Evolutionary conservation across 306 rosid genomes (phyloP), one percentile per base, ranked within the genome.

Genomic region (Vigna mungo): DNA sequence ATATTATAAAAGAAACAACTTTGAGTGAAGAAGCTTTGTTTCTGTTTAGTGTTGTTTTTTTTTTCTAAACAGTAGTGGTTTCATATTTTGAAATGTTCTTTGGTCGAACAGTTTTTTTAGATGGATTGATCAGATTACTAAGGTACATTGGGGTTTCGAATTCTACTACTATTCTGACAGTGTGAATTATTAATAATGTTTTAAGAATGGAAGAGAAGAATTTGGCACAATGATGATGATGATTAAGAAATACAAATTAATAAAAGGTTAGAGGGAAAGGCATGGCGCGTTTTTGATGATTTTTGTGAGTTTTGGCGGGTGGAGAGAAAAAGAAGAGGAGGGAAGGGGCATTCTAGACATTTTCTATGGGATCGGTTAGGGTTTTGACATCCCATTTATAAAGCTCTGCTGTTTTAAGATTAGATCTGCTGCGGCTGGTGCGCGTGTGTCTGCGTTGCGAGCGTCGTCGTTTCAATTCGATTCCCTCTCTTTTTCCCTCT

Each of bases 311-410:
- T 83, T 88, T 89, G 89, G 96, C 94, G 91, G 93, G 88, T 80
- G 84, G 39, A 10, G 7, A 11, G 63, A 79, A 49, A 20, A n/a
- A 32, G 81, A 53, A 60, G 37, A 49, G 12, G 21, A 18, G 4
- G 54, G 15, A 0, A 79, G 39, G 96, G 98, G 88, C 32, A 84
- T 1, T 54, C 16, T 0, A 1, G 98, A 83, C 82, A 78, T 87
- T 91, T 49, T 0, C 3, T 0, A 0, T 0, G 14, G 13, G 34
- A 64, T 3, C 74, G 41, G 83, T 92, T 95, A 95, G 98, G 98
- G 98, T 92, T 95, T 95, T 86, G 81, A 61, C 13, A 75, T 85
- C 72, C 48, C 85, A 20, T 77, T 82, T 88, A 87, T 92, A 87
- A 87, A 80, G 84, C 49, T 56, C 41, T 59, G 49, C 34, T 82